Evolutionary conservation across 257 asterid genomes (phyloP), one percentile per base, ranked within the genome.

Genomic region (Nicotiana tabacum): DNA sequence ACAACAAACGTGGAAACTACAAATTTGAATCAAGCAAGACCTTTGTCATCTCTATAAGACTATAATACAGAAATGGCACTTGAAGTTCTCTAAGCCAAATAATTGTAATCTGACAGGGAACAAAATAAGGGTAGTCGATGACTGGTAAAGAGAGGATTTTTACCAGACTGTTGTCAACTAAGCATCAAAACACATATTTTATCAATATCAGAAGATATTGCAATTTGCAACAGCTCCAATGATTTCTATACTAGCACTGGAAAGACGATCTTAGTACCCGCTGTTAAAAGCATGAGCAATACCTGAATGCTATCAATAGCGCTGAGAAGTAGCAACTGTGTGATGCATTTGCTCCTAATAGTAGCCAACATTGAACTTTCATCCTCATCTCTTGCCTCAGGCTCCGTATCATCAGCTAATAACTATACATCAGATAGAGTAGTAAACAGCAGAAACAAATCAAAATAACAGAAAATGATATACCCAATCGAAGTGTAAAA

Each of bases 301-400:
- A 96, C 99, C 98, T 96, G 99, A 87, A 96, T 96, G 89, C 94
- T 88, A 76, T 96, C 98, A 84, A 96, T 93, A 86, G 93, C 97
- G 84, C 95, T 97, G 81, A 96, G 87, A 85, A 96, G 94, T 89
- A 96, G 87, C 88, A 96, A 87, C 88, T 96, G 99, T 4, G 98
- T 94, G 83, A 96, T 90, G 85, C 99, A 94, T 91, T 96, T 96
- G 92, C 98, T 93, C 92, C 99, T 87, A 81, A 96, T 91, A 84
- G 89, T 89, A 87, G 90, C 94, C 88, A 93, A 79, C 51, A 89
- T 62, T 29, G 93, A 91, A 91, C 93, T 93, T 90, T 95, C 98
- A 83, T 88, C 97, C 86, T 90, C 98, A 62, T 93, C 92, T 88
- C 89, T 88, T 76, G 88, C 87, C 84, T 86, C 97, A 74, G 91